phyloP scores from a whole-genome alignment of 2,329 filamentous ascomycete genomes.

The Ambrosiella cleistominuta region DNA sequence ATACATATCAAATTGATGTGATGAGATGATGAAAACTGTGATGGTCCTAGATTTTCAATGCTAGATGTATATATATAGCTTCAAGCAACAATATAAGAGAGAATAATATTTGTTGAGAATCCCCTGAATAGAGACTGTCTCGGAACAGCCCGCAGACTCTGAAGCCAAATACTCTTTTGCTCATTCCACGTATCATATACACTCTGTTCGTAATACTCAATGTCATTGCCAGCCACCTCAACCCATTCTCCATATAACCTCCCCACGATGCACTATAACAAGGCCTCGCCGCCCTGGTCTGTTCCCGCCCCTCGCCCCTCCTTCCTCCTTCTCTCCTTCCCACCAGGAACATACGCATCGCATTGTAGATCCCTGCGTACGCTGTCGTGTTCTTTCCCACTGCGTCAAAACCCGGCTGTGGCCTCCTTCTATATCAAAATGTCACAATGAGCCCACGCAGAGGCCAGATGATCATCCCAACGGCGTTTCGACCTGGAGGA shows the following conservation, averaged over 20 bases:
- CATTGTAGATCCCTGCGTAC: not conserved
- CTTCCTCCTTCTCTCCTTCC: no score
- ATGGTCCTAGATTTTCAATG: no score
- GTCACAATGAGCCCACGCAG: no score
- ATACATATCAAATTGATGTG: no score
- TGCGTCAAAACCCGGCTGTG: constrained; percentile 18
- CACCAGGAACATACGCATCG: not conserved
- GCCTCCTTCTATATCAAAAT: no score
- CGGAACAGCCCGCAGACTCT: not conserved
- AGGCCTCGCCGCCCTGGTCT: not conserved
- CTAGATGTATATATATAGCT: no score
- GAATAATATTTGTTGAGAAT: no score
- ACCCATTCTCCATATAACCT: not conserved
- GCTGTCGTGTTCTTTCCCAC: constrained; percentile 3
- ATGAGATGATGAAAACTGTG: no score
- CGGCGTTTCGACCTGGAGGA: no score
- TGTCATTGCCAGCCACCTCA: not conserved
- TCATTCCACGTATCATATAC: not conserved
- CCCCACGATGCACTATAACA: not conserved
- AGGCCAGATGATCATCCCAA: no score
- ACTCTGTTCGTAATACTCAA: not conserved
- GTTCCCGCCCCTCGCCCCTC: not conserved
- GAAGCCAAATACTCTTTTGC: not conserved
- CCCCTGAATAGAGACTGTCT: not conserved
- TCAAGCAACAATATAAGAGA: no score